Base-by-base conservation (phyloP, 495 filamentous ascomycete species). In the Penicillium egyptiacum region DNA sequence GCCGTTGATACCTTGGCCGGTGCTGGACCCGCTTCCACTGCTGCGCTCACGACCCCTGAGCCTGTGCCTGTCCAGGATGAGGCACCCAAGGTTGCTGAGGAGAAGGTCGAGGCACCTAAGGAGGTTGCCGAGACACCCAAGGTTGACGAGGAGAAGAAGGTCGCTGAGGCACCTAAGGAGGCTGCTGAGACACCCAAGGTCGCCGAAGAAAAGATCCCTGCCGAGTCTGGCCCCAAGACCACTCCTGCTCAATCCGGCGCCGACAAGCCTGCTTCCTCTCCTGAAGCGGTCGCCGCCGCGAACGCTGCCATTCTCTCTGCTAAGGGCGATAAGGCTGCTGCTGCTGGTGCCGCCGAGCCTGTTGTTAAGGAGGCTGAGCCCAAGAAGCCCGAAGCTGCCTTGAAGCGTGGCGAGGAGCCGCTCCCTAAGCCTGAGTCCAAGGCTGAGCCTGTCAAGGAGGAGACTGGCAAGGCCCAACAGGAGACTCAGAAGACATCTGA, bases 51-150 rank as follows among this genome's bases (percentile, higher is more conserved):
- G 1, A 40, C 59, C 5, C 61, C 64, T 12, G 66, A 69, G 61
- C 66, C 64, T 16, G 61, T 57, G 14, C 49, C 49, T 25, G 58
- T 22, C 23, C 23, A 33, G 14, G 26, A 17, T 4, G 59, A 57
- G 59, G 47, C 59, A 26, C 85, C 81, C 59, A 88, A 82, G 58
- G 90, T 88, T 76, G 87, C 88, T 65, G 90, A 90, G 79, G 90
- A 90, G 10, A 40, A 40, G 48, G 20, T 23, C 1, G 62, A 65
- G 56, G 31, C 31, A 12, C 31, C 31, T 14, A n/a, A n/a, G n/a
- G 10, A 87, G 74, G 88, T 94, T 54, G 76, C 92, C 39, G 88
- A 88, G 70, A 10, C 31, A 20, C 85, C 82, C 57, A 88, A 82
- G 57, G 90, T 89, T 76, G 86, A 82, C 66, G 83, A 80, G 31